Evolutionary conservation across 257 asterid species (phyloP).

Genomic region (Primulina tabacum): DNA sequence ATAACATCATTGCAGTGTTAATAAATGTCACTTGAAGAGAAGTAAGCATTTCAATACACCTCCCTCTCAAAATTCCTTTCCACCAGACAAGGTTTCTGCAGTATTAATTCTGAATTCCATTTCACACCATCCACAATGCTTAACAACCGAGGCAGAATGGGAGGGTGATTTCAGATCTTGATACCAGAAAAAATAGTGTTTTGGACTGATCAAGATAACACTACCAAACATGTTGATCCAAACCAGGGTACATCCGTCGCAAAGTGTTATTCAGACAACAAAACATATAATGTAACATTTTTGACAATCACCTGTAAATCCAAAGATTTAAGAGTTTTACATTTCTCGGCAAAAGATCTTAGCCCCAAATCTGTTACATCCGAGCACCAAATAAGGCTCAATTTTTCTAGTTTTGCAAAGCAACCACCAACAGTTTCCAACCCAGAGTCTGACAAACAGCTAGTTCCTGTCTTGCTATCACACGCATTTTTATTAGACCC

Average conservation of each 20-base stretch:
- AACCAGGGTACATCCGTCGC: slow-evolving; percentile 14
- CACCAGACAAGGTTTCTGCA: slow-evolving; percentile 11
- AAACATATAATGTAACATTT: not conserved
- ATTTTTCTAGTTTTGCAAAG: slow-evolving; percentile 64
- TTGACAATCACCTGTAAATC: slow-evolving; percentile 71
- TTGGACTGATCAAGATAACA: slow-evolving; percentile 12
- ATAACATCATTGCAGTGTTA: not conserved
- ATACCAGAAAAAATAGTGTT: slow-evolving; percentile 1
- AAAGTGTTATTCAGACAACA: slow-evolving; percentile 1
- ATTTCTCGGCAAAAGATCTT: slow-evolving; percentile 61
- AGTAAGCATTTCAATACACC: slow-evolving; percentile 1
- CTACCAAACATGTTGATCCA: not conserved
- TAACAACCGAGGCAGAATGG: slow-evolving; percentile 2
- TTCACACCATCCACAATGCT: not conserved
- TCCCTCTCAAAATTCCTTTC: slow-evolving; percentile 9
- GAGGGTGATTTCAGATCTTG: not conserved
- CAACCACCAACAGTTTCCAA: slow-evolving; percentile 60
- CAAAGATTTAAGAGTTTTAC: slow-evolving; percentile 55
- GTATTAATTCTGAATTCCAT: slow-evolving; percentile 5
- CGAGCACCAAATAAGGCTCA: slow-evolving; percentile 88
- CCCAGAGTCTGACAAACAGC: slow-evolving; percentile 74
- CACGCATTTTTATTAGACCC: slow-evolving; percentile 36
- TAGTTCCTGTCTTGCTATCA: slow-evolving; percentile 41
- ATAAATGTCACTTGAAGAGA: slow-evolving; percentile 1
- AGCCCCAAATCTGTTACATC: slow-evolving; percentile 65